Evolutionary conservation across 345 rosid genomes (phyloP).

Genomic region (Bruguiera gymnorhiza): DNA sequence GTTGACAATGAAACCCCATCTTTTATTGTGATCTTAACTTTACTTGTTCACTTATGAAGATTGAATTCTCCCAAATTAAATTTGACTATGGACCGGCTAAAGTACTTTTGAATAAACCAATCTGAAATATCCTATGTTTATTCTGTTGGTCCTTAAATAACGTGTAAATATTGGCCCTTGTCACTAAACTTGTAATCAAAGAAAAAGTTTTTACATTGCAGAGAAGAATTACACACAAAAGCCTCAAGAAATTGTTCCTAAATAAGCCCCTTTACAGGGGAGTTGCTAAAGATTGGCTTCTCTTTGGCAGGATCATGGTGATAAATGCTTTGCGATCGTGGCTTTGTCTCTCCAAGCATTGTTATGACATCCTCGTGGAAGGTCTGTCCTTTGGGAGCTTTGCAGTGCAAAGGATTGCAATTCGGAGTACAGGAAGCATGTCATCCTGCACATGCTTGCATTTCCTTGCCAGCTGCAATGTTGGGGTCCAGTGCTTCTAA

Average conservation of each 20-base stretch:
- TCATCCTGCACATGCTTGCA: conserved; percentile 70
- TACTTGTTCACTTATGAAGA: neutral
- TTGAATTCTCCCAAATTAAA: neutral
- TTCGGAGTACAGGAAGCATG: conserved; percentile 66
- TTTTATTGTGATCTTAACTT: neutral
- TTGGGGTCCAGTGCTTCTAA: neutral
- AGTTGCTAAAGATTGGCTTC: conserved; percentile 50
- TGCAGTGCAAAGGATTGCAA: conserved; percentile 74
- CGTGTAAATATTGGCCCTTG: conserved; percentile 6
- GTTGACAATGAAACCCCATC: conserved; percentile 3
- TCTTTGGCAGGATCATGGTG: conserved; percentile 42
- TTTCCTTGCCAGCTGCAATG: neutral
- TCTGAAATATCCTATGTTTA: neutral
- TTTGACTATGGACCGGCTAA: too few relatives aligned
- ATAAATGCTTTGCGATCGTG: conserved; percentile 71
- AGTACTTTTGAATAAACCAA: too few relatives aligned
- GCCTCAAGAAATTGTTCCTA: conserved; percentile 21
- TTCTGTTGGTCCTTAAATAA: neutral
- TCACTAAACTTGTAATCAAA: conserved; percentile 3
- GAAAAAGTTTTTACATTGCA: conserved; percentile 20
- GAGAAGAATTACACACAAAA: neutral
- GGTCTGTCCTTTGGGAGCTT: conserved; percentile 86
- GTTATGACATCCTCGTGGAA: conserved; percentile 74
- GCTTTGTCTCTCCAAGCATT: conserved; percentile 90
- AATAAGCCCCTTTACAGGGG: conserved; percentile 54